These are phyloP conservation scores for Vickermania ingenoplastis DNA, from an alignment of 208 protist species.

Conservation along the genomic window DNA sequence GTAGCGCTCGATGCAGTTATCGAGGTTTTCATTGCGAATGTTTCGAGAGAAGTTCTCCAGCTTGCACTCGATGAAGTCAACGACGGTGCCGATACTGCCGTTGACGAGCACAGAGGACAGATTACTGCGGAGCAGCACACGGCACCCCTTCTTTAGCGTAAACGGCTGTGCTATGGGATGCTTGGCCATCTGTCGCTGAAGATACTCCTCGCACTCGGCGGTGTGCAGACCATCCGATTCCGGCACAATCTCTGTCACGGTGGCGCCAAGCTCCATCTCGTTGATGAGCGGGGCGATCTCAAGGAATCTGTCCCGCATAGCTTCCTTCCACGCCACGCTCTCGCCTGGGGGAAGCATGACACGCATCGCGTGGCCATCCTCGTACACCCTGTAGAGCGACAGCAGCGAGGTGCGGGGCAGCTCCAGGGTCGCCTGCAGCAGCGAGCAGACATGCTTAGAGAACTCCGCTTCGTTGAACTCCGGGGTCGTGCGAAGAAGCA, in stretches of 20 bases:
- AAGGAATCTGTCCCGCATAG: slow-evolving; percentile 72
- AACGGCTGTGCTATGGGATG: slow-evolving; percentile 78
- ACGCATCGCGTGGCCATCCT: slow-evolving; percentile 82
- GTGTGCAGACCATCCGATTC: slow-evolving; percentile 77
- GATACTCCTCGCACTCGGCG: slow-evolving; percentile 63
- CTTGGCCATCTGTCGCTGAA: slow-evolving; percentile 68
- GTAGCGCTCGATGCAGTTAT: slow-evolving; percentile 68
- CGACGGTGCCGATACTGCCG: slow-evolving; percentile 81
- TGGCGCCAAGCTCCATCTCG: slow-evolving; percentile 60
- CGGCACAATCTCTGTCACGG: slow-evolving; percentile 71
- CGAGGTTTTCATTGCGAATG: slow-evolving; percentile 45
- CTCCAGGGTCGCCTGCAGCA: slow-evolving; percentile 73
- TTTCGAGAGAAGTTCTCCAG: slow-evolving; percentile 54
- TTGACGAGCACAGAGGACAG: slow-evolving; percentile 73
- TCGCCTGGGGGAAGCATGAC: slow-evolving; percentile 71
- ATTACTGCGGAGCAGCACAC: slow-evolving; percentile 73
- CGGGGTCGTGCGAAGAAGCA: slow-evolving; percentile 67
- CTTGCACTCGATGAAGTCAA: slow-evolving; percentile 73
- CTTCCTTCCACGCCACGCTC: slow-evolving; percentile 69
- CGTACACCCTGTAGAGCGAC: slow-evolving; percentile 71
- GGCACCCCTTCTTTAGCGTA: slow-evolving; percentile 80
- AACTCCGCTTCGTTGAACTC: slow-evolving; percentile 68
- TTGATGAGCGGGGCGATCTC: slow-evolving; percentile 69
- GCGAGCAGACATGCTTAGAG: slow-evolving; percentile 51
- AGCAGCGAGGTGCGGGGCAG: slow-evolving; percentile 65